Percentiles rank a stretch among this genome's conserved stretches.
Conservation (phyloP, 371 early-diverging fungal species). For the Chytridiales sp. region DNA sequence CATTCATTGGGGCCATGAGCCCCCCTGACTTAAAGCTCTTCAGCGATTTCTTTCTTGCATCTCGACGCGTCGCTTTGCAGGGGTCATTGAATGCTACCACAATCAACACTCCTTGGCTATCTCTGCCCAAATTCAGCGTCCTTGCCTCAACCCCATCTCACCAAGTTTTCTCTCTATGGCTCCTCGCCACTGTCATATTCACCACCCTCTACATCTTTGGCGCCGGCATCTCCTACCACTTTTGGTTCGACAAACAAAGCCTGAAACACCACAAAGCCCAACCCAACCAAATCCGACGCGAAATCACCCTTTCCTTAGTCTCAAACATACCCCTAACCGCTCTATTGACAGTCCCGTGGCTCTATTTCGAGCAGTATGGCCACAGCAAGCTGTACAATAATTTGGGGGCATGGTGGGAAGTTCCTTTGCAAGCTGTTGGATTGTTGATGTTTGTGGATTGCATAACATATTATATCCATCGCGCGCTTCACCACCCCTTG, state of each 20-base stretch:
- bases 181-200: slow-evolving; percentile 68
- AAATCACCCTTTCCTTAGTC: slow-evolving; percentile 75
- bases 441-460: slow-evolving; percentile 90
- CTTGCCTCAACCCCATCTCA: slow-evolving; percentile 70
- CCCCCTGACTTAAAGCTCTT: too few species aligned
- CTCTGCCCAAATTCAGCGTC: slow-evolving; percentile 40
- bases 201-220: slow-evolving; percentile 74
- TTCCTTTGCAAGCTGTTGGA: slow-evolving; percentile 56
- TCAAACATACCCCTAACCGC: slow-evolving; percentile 75
- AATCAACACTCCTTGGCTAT: too few species aligned
- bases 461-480: slow-evolving; percentile 91
- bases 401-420: slow-evolving; percentile 63
- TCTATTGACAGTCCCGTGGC: slow-evolving; percentile 82
- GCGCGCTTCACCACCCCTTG: slow-evolving; percentile 78
- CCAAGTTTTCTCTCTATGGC: slow-evolving; percentile 65
- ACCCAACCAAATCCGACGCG: slow-evolving; percentile 79
- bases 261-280: slow-evolving; percentile 89
- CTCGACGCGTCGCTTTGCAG: too few species aligned
- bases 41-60: too few species aligned
- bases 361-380: slow-evolving; percentile 80
- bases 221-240: slow-evolving; percentile 72
- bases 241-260: slow-evolving; percentile 81
- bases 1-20: too few species aligned
- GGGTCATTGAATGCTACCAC: too few species aligned
- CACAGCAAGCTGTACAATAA: slow-evolving; percentile 74